These are phyloP conservation scores for Alternaria conjuncta DNA, from an alignment of 2,329 filamentous ascomycete genomes.

Conservation along the genomic window DNA sequence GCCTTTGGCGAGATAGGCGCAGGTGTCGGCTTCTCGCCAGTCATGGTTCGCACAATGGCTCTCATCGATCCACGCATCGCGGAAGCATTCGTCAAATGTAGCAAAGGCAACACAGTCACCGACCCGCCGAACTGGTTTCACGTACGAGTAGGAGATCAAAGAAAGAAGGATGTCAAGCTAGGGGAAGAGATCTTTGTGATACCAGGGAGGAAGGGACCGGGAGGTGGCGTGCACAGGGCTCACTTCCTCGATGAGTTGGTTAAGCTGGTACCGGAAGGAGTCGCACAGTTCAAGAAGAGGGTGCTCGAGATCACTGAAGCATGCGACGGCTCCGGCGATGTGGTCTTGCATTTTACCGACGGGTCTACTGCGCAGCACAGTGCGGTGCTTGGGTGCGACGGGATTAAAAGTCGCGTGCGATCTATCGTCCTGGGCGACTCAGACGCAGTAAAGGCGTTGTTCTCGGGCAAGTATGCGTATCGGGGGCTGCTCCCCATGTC, in stretches of 20 bases:
- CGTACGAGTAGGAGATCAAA: conserved; percentile 30
- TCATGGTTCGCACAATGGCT: conserved; percentile 48
- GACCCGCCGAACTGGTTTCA: conserved; percentile 33
- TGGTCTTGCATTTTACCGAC: conserved; percentile 52
- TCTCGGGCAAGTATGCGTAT: conserved; percentile 67
- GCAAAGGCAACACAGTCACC: conserved; percentile 6
- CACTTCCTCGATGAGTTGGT: conserved; percentile 59
- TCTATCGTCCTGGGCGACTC: conserved; percentile 58
- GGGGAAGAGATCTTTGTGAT: conserved; percentile 31
- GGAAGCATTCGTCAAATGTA: conserved; percentile 18
- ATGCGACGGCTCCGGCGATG: conserved; percentile 31
- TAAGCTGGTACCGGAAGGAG: conserved; percentile 53
- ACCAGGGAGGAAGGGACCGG: conserved; percentile 30
- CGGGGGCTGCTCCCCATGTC: conserved; percentile 67
- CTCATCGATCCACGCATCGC: conserved; percentile 48
- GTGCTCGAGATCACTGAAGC: conserved; percentile 32
- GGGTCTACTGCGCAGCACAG: conserved; percentile 53
- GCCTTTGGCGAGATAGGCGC: conserved; percentile 65
- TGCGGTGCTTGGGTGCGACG: conserved; percentile 67
- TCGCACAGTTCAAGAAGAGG: conserved; percentile 52
- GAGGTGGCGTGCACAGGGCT: conserved; percentile 55
- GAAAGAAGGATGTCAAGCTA: conserved; percentile 24
- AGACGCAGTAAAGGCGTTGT: conserved; percentile 54
- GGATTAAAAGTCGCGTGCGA: conserved; percentile 65
- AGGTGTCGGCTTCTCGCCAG: conserved; percentile 58